A percentile compares a stretch with the other conserved stretches of the same genome.
These are phyloP conservation scores for Dothideomycetes sp. DNA, from an alignment of 2,329 filamentous ascomycete genomes.

Conservation along the genomic window DNA sequence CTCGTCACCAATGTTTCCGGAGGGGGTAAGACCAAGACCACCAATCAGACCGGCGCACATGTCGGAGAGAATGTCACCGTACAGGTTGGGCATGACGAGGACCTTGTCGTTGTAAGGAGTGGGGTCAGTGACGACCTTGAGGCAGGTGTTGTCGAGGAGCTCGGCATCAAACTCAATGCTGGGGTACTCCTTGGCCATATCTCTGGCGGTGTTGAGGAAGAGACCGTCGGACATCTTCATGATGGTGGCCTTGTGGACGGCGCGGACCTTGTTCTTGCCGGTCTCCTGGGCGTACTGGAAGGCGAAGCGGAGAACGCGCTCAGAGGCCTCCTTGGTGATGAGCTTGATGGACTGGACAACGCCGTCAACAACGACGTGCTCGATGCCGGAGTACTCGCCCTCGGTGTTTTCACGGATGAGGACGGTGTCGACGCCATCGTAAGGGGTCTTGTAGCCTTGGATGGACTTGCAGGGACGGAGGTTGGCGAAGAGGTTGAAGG, in stretches of 20 bases:
- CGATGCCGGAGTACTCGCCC: conserved; percentile 98
- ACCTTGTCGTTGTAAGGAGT: conserved; percentile 98
- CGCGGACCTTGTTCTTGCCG: conserved; percentile 92
- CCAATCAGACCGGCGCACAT: conserved; percentile 99
- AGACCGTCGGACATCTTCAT: conserved; percentile 99
- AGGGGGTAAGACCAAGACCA: conserved; percentile 92
- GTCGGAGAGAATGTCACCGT: conserved; percentile 98
- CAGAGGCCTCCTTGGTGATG: conserved; percentile 87
- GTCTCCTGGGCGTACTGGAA: conserved; percentile 96
- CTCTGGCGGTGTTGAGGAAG: conserved; percentile 78
- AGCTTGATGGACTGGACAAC: conserved; percentile 99
- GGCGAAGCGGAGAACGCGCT: conserved; percentile 92
- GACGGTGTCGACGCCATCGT: conserved; percentile 93
- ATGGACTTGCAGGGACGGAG: conserved; percentile 95
- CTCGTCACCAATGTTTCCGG: conserved; percentile 97
- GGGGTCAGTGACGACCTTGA: conserved; percentile 97
- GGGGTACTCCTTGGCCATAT: conserved; percentile 91
- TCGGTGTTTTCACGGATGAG: conserved; percentile 99
- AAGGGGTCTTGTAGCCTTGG: conserved; percentile 95
- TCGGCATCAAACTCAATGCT: conserved; percentile 94
- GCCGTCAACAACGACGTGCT: conserved; percentile 95
- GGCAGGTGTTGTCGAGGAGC: conserved; percentile 96
- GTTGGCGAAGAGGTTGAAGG: conserved; percentile 99
- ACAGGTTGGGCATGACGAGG: conserved; percentile 93
- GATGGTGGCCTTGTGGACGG: conserved; percentile 99